phyloP scores from a whole-genome alignment of 495 filamentous ascomycete genomes.

The Penicillium mononematosum region DNA sequence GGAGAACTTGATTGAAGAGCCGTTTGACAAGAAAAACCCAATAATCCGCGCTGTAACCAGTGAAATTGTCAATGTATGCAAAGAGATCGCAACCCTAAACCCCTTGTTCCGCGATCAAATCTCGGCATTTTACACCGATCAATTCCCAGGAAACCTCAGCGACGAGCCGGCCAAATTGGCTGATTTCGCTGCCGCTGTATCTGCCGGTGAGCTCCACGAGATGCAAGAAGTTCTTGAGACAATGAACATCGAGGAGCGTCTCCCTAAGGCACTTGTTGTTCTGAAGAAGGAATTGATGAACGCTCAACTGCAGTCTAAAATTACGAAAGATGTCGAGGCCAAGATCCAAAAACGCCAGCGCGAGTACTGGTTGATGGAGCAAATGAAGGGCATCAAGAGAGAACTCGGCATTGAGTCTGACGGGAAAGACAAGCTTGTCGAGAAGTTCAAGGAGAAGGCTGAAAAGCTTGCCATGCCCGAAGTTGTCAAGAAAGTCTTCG shows the following conservation, averaged over 20 bases:
- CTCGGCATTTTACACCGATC: conserved; percentile 91
- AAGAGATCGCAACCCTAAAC: conserved; percentile 91
- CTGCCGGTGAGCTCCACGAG: conserved; percentile 83
- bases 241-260: conserved; percentile 82
- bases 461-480: conserved; percentile 95
- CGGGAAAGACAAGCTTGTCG: conserved; percentile 95
- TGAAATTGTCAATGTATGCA: conserved; percentile 98
- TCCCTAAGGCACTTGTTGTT: conserved; percentile 85
- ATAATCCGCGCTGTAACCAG: conserved; percentile 87
- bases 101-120: conserved; percentile 97
- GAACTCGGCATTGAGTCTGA: conserved; percentile 96
- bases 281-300: conserved; percentile 98
- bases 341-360: conserved; percentile 98
- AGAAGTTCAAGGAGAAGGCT: conserved; percentile 95
- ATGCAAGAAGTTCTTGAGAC: conserved; percentile 90
- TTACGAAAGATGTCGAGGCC: conserved; percentile 94
- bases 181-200: conserved; percentile 95
- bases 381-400: conserved; percentile 97
- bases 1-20: conserved; percentile 85
- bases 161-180: conserved; percentile 93
- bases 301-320: conserved; percentile 93
- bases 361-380: conserved; percentile 99
- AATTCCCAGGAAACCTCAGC: conserved; percentile 89
- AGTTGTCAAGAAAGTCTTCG: conserved; percentile 92
- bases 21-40: conserved; percentile 82